Conservation (phyloP, 768 basidiomycete genomes). For the Suillus lakei region DNA sequence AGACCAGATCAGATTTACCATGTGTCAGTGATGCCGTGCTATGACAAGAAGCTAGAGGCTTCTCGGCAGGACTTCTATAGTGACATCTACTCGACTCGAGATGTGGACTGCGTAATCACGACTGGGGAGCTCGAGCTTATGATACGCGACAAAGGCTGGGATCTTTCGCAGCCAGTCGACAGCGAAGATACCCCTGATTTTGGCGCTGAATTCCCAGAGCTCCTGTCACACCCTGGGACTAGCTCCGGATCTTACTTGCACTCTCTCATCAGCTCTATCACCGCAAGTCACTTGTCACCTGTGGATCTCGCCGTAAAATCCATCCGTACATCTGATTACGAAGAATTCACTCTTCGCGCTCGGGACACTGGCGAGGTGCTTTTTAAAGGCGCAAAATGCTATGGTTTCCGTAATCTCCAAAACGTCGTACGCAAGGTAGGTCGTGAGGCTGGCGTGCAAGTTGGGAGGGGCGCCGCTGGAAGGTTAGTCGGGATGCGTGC, state of each 20-base stretch:
- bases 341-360: slow-evolving; percentile 65
- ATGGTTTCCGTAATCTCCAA: slow-evolving; percentile 96
- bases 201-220: slow-evolving; percentile 59
- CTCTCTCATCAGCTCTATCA: slow-evolving; percentile 66
- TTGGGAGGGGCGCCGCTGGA: slow-evolving; percentile 73
- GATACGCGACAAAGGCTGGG: slow-evolving; percentile 82
- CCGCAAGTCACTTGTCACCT: slow-evolving; percentile 44
- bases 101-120: slow-evolving; percentile 97
- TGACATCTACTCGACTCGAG: slow-evolving; percentile 79
- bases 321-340: slow-evolving; percentile 77
- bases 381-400: slow-evolving; percentile 94
- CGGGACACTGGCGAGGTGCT: slow-evolving; percentile 59
- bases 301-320: slow-evolving; percentile 57
- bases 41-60: slow-evolving; percentile 99
- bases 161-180: slow-evolving; percentile 61
- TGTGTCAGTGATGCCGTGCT: slow-evolving; percentile 98
- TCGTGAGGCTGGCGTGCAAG: slow-evolving; percentile 77
- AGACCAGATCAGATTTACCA: slow-evolving; percentile 93
- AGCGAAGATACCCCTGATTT: slow-evolving; percentile 47
- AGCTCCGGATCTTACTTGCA: slow-evolving; percentile 94
- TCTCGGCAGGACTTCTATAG: slow-evolving; percentile 93
- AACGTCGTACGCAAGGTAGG: slow-evolving; percentile 94
- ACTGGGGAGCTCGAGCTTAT: slow-evolving; percentile 92
- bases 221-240: slow-evolving; percentile 79
- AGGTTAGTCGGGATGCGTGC: slow-evolving; percentile 34